Conservation (phyloP, 2,329 filamentous ascomycete genomes). For the Epichloe aotearoae region DNA sequence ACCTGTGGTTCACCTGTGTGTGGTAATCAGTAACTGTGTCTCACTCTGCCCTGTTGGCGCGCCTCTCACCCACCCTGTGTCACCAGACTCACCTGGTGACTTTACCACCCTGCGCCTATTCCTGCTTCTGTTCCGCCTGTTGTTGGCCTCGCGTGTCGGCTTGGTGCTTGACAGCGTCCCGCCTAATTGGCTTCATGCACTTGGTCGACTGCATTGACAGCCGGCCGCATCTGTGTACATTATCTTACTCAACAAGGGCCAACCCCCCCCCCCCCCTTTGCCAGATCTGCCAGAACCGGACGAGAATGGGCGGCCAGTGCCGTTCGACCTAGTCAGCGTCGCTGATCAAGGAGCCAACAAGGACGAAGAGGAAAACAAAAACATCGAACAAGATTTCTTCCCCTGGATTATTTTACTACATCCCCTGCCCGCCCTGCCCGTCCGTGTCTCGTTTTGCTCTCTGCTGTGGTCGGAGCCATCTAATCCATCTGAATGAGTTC, state of each 20-base stretch:
- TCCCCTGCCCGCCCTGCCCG: background rate
- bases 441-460: background rate
- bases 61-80: background rate
- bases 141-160: background rate
- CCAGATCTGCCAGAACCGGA: constrained; percentile 5
- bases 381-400: background rate
- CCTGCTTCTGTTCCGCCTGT: background rate
- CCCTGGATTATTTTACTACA: background rate
- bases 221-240: background rate
- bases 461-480: background rate
- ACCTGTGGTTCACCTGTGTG: background rate
- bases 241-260: no score
- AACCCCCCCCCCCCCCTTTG: background rate
- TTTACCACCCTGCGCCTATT: background rate
- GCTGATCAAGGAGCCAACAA: background rate
- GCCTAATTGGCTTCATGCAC: constrained; percentile 4
- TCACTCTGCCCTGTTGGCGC: background rate
- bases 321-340: background rate
- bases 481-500: background rate
- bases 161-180: constrained; percentile 4
- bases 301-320: constrained; percentile 2
- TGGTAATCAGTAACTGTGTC: background rate
- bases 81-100: no score
- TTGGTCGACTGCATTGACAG: constrained; percentile 5
- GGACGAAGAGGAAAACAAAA: background rate